Evolutionary conservation across 805 yeast genomes (phyloP).

Genomic region (Ogataea populi-albae): DNA sequence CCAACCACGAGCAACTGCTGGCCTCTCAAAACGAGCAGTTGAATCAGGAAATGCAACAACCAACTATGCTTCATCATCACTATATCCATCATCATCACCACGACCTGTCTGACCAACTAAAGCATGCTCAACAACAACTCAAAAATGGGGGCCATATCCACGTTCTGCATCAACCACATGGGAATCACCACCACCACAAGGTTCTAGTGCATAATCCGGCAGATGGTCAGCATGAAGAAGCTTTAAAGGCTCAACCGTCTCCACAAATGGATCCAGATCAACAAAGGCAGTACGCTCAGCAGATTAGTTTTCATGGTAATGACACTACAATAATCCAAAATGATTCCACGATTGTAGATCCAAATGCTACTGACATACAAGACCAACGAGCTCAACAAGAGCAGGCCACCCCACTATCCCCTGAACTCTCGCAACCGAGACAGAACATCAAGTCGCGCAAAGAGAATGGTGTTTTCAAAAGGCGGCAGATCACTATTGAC

Average conservation of each 20-base stretch:
- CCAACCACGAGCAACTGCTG: too few species aligned
- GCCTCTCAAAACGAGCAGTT: too few species aligned
- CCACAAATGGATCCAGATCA: conserved; percentile 1
- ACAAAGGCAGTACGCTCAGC: conserved; percentile 1
- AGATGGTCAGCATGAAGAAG: too few species aligned
- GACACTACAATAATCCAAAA: conserved; percentile 28
- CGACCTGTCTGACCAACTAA: conserved; percentile 21
- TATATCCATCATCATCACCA: conserved; percentile 31
- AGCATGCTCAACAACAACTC: conserved; percentile 26
- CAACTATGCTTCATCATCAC: conserved; percentile 27
- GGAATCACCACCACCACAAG: conserved; percentile 29
- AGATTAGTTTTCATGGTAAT: conserved; percentile 12
- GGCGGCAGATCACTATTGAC: conserved; percentile 27
- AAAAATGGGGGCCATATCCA: conserved; percentile 30
- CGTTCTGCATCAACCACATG: conserved; percentile 30
- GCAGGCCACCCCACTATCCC: neutral
- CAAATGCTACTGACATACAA: conserved; percentile 21
- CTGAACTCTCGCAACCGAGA: neutral
- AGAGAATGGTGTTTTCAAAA: conserved; percentile 5
- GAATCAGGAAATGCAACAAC: too few species aligned
- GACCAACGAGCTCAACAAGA: conserved; percentile 12
- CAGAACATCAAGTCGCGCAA: neutral
- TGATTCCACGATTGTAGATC: conserved; percentile 27
- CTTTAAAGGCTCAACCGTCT: conserved; percentile 1
- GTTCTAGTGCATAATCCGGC: conserved; percentile 26